These are phyloP conservation scores for Dentiscutata heterogama DNA, from an alignment of 371 early-diverging fungal genomes.

Conservation along the genomic window DNA sequence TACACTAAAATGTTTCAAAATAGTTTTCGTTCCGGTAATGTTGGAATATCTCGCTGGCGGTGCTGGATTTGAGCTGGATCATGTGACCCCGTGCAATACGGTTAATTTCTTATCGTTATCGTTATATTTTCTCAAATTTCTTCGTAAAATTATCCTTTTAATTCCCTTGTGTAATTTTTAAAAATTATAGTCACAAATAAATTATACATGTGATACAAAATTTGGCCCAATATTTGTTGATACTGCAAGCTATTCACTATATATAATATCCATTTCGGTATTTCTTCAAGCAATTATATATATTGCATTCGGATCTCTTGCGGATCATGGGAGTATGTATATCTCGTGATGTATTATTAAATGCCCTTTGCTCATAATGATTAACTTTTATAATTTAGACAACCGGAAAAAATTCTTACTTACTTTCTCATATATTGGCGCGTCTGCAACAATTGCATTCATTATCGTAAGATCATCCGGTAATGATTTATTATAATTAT, in stretches of 20 bases:
- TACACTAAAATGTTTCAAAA: too few species aligned
- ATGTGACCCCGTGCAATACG: conserved; percentile 9
- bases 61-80: conserved; percentile 44
- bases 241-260: conserved; percentile 63
- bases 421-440: conserved; percentile 4
- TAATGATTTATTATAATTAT: too few species aligned
- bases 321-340: conserved; percentile 64
- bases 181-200: neutral
- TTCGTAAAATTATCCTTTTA: too few species aligned
- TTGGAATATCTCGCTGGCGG: conserved; percentile 57
- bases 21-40: conserved; percentile 59
- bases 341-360: too few species aligned
- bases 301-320: conserved; percentile 67
- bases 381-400: neutral
- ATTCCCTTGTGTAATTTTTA: too few species aligned
- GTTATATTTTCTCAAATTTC: too few species aligned
- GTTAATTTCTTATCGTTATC: too few species aligned
- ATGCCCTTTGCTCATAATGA: too few species aligned
- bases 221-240: conserved; percentile 60
- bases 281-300: conserved; percentile 68
- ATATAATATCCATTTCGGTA: conserved; percentile 64
- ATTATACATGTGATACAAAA: conserved; percentile 58
- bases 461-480: neutral
- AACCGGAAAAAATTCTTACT: neutral
- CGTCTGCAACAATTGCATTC: neutral